phyloP scores from a whole-genome alignment of 148 eudicot species.

The Fagopyrum homotropicum region DNA sequence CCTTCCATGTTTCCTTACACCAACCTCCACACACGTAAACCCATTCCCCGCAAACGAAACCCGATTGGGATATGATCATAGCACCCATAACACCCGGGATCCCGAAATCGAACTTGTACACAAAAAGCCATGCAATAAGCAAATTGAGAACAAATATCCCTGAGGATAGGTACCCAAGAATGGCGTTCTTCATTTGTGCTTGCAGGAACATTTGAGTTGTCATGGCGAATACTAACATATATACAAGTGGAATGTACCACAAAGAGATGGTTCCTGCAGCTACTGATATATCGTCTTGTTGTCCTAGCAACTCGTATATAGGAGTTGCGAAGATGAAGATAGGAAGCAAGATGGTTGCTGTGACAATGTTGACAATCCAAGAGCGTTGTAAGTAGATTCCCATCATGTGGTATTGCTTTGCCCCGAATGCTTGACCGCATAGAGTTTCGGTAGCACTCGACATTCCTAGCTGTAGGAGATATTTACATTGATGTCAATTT shows the following conservation, averaged over 20 bases:
- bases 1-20: slow-evolving; percentile 32
- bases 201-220: slow-evolving; percentile 17
- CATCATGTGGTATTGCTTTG: slow-evolving; percentile 17
- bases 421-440: slow-evolving; percentile 18
- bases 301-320: too few relatives aligned
- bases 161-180: neutral
- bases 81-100: slow-evolving; percentile 18
- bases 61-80: slow-evolving; percentile 4
- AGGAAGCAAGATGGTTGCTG: slow-evolving; percentile 13
- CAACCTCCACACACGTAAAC: slow-evolving; percentile 20
- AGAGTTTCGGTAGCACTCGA: too few relatives aligned
- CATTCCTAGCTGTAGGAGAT: too few relatives aligned
- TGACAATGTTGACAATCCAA: slow-evolving; percentile 9
- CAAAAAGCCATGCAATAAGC: slow-evolving; percentile 11
- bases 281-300: too few relatives aligned
- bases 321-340: slow-evolving; percentile 8
- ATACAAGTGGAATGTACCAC: slow-evolving; percentile 13
- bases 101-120: slow-evolving; percentile 3
- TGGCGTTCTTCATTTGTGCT: slow-evolving; percentile 11
- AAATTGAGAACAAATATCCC: neutral
- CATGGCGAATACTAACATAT: neutral
- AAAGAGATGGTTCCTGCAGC: neutral
- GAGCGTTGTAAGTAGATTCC: slow-evolving; percentile 19
- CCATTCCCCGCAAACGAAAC: neutral
- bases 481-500: too few relatives aligned